Evolutionary conservation across 768 basidiomycete genomes (phyloP).

Genomic region (Rubroboletus satanas): DNA sequence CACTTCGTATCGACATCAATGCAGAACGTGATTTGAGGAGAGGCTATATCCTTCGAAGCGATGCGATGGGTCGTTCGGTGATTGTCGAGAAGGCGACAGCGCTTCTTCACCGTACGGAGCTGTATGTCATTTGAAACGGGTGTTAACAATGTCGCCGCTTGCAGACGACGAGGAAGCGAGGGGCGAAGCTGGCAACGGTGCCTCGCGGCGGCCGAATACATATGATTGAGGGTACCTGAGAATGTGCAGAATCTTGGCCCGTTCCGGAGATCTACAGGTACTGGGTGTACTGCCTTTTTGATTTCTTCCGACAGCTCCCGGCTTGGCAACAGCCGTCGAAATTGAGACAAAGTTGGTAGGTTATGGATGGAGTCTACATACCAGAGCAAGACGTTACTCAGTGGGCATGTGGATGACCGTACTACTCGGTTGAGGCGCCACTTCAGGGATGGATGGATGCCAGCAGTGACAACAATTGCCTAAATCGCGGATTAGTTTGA

Average conservation of each 20-base stretch:
- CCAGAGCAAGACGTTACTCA: not conserved
- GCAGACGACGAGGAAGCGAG: not conserved
- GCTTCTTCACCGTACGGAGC: not conserved
- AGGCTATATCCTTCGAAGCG: conserved; percentile 11
- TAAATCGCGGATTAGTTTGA: conserved; percentile 25
- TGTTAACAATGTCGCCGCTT: not conserved
- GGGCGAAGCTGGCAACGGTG: not conserved
- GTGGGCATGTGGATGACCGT: not conserved
- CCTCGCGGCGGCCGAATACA: not conserved
- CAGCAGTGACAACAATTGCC: conserved; percentile 18
- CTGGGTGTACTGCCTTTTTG: conserved; percentile 16
- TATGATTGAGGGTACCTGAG: not conserved
- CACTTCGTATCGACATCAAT: not conserved
- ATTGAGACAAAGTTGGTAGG: not conserved
- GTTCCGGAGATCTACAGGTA: conserved; percentile 17
- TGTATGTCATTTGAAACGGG: not conserved
- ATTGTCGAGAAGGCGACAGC: conserved; percentile 16
- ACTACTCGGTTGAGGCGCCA: conserved; percentile 10
- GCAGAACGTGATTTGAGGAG: not conserved
- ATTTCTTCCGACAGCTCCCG: conserved; percentile 12
- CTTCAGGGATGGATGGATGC: conserved; percentile 12
- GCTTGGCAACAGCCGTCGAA: not conserved
- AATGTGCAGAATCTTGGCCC: not conserved
- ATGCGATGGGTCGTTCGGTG: not conserved
- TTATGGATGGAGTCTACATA: not conserved